Conservation (phyloP, 2,329 filamentous ascomycete genomes). For the Plectosphaerella plurivora region DNA sequence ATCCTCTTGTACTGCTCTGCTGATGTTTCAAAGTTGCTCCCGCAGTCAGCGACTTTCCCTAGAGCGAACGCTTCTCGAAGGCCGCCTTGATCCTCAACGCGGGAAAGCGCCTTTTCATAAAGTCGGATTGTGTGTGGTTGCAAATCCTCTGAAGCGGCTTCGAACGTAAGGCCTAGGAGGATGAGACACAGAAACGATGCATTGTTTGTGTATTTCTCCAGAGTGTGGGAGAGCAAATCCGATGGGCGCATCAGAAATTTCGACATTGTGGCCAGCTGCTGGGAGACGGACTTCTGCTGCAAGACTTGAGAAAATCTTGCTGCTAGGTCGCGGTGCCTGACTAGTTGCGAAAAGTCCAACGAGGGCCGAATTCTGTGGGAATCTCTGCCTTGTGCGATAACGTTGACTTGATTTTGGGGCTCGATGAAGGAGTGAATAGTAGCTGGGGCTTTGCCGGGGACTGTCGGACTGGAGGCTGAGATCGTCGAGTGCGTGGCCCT, state of each 20-base stretch:
- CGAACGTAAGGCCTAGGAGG: background rate
- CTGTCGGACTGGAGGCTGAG: background rate
- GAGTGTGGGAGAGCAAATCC: background rate
- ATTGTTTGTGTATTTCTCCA: background rate
- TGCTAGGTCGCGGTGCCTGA: background rate
- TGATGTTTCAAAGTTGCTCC: no score
- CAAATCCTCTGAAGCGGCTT: background rate
- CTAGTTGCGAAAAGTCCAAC: no score
- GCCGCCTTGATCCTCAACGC: background rate
- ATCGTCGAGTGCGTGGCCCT: background rate
- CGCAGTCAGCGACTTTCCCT: no score
- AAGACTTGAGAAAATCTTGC: background rate
- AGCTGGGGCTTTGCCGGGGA: background rate
- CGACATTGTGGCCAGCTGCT: background rate
- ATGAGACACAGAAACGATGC: background rate
- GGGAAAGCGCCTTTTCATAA: background rate
- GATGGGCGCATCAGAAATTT: background rate
- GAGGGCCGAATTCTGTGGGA: no score
- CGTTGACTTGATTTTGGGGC: no score
- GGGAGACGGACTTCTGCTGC: background rate
- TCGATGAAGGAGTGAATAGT: background rate
- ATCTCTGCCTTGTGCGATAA: no score
- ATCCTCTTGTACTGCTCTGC: no score
- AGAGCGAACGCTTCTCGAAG: background rate
- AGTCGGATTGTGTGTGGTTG: background rate